These are phyloP conservation scores for Colletotrichum tabaci DNA, from an alignment of 2,329 filamentous ascomycete species.

Conservation along the genomic window DNA sequence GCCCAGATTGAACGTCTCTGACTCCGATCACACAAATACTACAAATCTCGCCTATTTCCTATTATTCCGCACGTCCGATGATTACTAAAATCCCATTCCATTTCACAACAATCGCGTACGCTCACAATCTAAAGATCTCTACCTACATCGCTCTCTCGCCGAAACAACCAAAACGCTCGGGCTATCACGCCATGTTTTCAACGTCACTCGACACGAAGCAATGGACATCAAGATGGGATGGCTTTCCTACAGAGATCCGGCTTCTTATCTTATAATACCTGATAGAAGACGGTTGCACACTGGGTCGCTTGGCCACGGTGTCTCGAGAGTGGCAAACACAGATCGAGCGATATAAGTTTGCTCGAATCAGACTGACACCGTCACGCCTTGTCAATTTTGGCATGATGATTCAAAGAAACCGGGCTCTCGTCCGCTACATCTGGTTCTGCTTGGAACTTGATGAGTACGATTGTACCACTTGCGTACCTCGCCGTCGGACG, in stretches of 20 bases:
- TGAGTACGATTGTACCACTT: constrained; percentile 48
- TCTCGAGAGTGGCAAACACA: constrained; percentile 51
- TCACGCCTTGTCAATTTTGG: constrained; percentile 48
- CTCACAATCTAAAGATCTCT: not conserved
- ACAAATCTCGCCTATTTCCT: not conserved
- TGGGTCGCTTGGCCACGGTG: constrained; percentile 48
- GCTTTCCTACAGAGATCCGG: constrained; percentile 46
- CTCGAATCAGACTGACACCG: constrained; percentile 49
- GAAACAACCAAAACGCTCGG: not conserved
- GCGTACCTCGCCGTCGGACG: constrained; percentile 26
- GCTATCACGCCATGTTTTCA: not conserved
- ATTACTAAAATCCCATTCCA: not conserved
- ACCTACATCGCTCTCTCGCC: not conserved
- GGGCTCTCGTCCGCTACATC: constrained; percentile 47
- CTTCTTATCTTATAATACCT: constrained; percentile 45
- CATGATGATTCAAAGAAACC: constrained; percentile 49
- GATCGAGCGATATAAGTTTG: constrained; percentile 50
- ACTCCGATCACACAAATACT: not conserved
- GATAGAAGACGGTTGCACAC: constrained; percentile 44
- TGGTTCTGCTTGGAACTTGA: constrained; percentile 51
- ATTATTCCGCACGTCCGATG: not conserved
- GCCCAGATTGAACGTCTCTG: not conserved
- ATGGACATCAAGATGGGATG: constrained; percentile 38
- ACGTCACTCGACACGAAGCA: not conserved
- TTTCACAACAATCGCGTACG: not conserved